A percentile compares a stretch with the other conserved stretches of the same genome.
These are phyloP conservation scores for Suaeda aralocaspica DNA, from an alignment of 148 eudicot species.

Conservation along the genomic window DNA sequence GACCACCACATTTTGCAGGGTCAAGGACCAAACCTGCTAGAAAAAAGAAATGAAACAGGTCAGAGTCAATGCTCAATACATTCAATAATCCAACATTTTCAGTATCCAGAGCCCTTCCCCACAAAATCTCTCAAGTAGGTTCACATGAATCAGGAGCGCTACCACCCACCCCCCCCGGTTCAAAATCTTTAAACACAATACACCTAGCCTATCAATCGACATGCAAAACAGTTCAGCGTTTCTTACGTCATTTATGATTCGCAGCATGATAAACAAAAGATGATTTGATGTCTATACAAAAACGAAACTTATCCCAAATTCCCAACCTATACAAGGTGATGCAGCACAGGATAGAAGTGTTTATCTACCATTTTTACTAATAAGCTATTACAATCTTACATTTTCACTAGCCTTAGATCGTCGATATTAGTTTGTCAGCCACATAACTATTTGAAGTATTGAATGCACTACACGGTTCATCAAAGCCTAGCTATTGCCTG, in stretches of 20 bases:
- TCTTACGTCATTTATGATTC: too few relatives aligned
- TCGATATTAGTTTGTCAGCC: too few relatives aligned
- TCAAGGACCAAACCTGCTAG: conserved; percentile 40
- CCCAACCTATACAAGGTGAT: too few relatives aligned
- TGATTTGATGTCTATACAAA: neutral
- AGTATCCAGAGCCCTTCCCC: neutral
- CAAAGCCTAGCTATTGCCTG: conserved; percentile 1
- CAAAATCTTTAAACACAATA: neutral
- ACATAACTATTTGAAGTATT: neutral
- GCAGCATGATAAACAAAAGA: neutral
- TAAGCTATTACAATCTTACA: too few relatives aligned
- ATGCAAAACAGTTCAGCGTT: too few relatives aligned
- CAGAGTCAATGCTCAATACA: conserved; percentile 1
- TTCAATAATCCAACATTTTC: neutral
- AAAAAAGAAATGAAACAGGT: neutral
- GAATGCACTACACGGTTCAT: neutral
- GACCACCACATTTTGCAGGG: conserved; percentile 40
- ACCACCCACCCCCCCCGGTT: too few relatives aligned
- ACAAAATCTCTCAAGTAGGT: neutral
- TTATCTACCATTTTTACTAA: too few relatives aligned
- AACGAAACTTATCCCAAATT: too few relatives aligned
- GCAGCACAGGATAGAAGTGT: too few relatives aligned
- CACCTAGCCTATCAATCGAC: neutral
- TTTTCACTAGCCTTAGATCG: too few relatives aligned
- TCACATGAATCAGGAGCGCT: conserved; percentile 1